These are phyloP conservation scores for Colletotrichum brevisporum DNA, from an alignment of 2,329 filamentous ascomycete species.

Conservation along the genomic window DNA sequence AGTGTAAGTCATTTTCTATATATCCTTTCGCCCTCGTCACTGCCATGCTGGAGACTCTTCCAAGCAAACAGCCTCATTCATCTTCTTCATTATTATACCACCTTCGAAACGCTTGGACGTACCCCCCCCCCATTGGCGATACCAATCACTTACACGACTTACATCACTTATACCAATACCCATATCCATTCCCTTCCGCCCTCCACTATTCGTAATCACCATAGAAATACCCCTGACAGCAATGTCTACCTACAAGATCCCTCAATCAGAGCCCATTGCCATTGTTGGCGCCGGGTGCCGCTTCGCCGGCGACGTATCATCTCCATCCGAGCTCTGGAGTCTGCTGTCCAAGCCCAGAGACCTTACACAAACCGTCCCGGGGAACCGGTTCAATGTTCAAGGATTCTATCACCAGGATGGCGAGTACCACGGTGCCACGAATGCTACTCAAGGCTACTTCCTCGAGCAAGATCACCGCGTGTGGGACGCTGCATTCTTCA, in stretches of 20 bases:
- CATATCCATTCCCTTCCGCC: neutral
- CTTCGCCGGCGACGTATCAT: conserved; percentile 53
- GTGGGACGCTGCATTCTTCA: conserved; percentile 60
- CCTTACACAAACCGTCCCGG: conserved; percentile 42
- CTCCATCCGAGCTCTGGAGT: conserved; percentile 54
- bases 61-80: conserved; percentile 16
- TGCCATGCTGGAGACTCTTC: neutral
- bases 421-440: conserved; percentile 37
- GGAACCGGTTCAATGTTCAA: conserved; percentile 43
- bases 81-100: conserved; percentile 36
- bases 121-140: neutral
- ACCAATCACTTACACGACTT: conserved; percentile 1
- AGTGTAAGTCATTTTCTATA: conserved; percentile 22
- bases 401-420: conserved; percentile 47
- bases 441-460: conserved; percentile 37
- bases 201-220: conserved; percentile 29
- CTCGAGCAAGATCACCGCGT: conserved; percentile 46
- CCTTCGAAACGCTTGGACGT: neutral
- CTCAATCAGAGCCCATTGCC: conserved; percentile 54
- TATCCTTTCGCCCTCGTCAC: conserved; percentile 25
- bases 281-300: conserved; percentile 57
- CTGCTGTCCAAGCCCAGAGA: conserved; percentile 50
- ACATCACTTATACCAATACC: conserved; percentile 4
- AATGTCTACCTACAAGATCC: conserved; percentile 40
- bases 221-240: conserved; percentile 36